Conservation (phyloP, 345 rosid species). For the Melastoma malabathricum region DNA sequence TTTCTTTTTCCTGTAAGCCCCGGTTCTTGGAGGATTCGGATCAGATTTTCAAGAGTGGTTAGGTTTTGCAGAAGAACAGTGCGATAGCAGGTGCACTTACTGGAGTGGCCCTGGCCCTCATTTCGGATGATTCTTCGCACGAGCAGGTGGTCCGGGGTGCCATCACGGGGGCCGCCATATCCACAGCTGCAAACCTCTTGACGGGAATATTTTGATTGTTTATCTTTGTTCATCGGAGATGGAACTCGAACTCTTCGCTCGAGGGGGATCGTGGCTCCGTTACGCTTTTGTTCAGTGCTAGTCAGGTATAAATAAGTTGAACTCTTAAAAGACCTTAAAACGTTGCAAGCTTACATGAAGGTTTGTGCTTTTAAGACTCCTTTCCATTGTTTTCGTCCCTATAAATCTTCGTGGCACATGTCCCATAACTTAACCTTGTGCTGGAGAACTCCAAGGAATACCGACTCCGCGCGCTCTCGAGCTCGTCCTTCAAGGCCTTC, state of each 20-base stretch:
- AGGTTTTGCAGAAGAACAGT: conserved; percentile 57
- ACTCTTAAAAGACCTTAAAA: no score
- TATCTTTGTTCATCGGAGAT: neutral
- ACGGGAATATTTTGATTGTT: conserved; percentile 36
- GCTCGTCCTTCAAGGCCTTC: conserved; percentile 32
- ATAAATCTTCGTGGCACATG: conserved; percentile 6
- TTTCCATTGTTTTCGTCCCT: neutral
- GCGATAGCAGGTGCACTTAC: conserved; percentile 90
- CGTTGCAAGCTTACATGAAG: no score
- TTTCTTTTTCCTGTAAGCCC: neutral
- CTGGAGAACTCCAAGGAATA: conserved; percentile 40
- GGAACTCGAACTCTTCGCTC: neutral
- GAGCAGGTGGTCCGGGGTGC: conserved; percentile 80
- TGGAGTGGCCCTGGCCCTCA: conserved; percentile 63
- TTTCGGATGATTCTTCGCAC: conserved; percentile 48
- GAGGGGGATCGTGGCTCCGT: no score
- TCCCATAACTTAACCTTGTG: conserved; percentile 72
- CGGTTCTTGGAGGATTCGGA: neutral
- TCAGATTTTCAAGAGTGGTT: neutral
- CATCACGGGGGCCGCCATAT: conserved; percentile 84
- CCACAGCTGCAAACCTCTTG: conserved; percentile 79
- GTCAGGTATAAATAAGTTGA: no score
- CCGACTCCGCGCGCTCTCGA: conserved; percentile 43
- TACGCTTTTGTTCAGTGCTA: no score
- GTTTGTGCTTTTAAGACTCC: neutral